Evolutionary conservation across 352 stramenopile species (phyloP), one percentile per base, ranked within the genome.

Genomic region (Phytopythium helicoides): DNA sequence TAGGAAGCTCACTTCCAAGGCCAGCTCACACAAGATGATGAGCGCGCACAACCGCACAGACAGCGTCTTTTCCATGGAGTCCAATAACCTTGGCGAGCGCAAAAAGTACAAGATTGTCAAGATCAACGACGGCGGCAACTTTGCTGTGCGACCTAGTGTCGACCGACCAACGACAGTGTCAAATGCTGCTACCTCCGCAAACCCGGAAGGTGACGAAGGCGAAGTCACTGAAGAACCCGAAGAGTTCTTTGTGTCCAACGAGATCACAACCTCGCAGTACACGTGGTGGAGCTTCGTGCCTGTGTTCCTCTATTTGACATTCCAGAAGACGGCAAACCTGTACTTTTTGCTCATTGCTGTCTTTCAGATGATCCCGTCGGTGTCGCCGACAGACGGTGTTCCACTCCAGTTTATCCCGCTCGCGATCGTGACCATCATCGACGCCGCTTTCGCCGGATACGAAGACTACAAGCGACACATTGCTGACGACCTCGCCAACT

Each of bases 341-440:
- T 95, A 95, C 58, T 95, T 95, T 52, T 48, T 95, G 34, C 66
- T 92, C 12, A 93, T 95, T 52, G 82, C 81, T n/a, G 87, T 95
- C 41, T 87, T 95, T 60, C 83, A 95, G 61, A 77, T 92, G 67
- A 90, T 94, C 52, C 85, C 85, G 1, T 68, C 76, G 6, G 84
- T 95, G 9, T 94, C 81, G 0, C 85, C 85, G 0, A 95, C 86
- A 0, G 58, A 90, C 10, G 86, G 86, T 7, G 81, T 93, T 0
- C 85, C 86, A 18, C 66, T 93, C 0, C 84, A 95, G 58, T 93
- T 95, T 52, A 61, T 92, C 15, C 86, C 86, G 35, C 71, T 95
- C 16, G 64, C 62, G 19, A 92, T 93, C 35, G 85, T 94, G 16
- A 92, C 83, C 16, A 58, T 92, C 48, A 91, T 95, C 44, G 85